Percentiles rank a stretch among this genome's conserved stretches.
Conservation (phyloP, 441 rosid genomes). For the Dalechampia spathulata region DNA sequence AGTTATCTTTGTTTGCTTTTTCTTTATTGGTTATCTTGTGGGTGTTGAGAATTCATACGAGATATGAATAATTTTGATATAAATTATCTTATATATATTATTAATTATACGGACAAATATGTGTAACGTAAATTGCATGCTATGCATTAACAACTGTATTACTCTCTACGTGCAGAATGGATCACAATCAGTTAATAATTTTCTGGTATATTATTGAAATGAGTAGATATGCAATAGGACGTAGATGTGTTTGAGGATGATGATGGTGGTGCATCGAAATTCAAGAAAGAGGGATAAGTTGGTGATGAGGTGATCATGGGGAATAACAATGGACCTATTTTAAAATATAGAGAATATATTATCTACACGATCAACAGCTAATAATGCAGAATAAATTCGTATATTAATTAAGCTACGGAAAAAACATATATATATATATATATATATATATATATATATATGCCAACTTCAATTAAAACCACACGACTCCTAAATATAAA, state of each 20-base stretch:
- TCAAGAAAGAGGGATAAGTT: slow-evolving; percentile 24
- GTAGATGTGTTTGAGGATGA: slow-evolving; percentile 37
- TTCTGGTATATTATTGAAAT: too few relatives aligned
- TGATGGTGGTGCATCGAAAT: slow-evolving; percentile 28
- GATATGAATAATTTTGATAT: too few relatives aligned
- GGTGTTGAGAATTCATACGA: too few relatives aligned
- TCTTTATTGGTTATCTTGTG: too few relatives aligned
- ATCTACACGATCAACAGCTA: slow-evolving; percentile 35
- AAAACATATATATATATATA: too few relatives aligned
- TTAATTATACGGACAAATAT: too few relatives aligned
- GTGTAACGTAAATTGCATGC: too few relatives aligned
- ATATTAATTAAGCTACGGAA: slow-evolving; percentile 15
- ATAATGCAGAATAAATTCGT: slow-evolving; percentile 45
- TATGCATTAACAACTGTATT: too few relatives aligned
- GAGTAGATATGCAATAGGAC: slow-evolving; percentile 21
- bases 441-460: too few relatives aligned
- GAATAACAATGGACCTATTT: slow-evolving; percentile 28
- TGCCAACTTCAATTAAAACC: slow-evolving; percentile 24
- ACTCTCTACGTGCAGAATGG: too few relatives aligned
- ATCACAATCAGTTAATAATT: too few relatives aligned
- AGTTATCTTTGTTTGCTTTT: background rate
- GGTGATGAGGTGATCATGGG: slow-evolving; percentile 27
- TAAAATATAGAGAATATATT: slow-evolving; percentile 33
- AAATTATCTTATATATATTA: too few relatives aligned
- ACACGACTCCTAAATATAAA: slow-evolving; percentile 11